Conservation (phyloP, 495 filamentous ascomycete genomes). For the Cercophora sp. region DNA sequence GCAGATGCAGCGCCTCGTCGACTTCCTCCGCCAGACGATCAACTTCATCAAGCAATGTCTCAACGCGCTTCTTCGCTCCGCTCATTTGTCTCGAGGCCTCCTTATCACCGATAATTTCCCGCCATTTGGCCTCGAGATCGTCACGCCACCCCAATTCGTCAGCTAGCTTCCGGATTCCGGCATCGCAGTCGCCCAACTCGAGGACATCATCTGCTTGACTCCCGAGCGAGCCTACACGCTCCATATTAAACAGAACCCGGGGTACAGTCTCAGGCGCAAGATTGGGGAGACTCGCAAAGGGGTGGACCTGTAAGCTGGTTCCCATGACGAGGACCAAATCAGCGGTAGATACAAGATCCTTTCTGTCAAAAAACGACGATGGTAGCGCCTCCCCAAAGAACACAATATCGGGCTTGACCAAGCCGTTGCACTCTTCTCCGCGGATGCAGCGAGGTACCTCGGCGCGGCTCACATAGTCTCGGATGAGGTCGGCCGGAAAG, state of each 20-base stretch:
- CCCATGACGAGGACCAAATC: slow-evolving; percentile 90
- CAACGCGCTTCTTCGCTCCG: slow-evolving; percentile 21
- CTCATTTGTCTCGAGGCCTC: slow-evolving; percentile 40
- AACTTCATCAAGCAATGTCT: slow-evolving; percentile 29
- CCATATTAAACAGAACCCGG: slow-evolving; percentile 81
- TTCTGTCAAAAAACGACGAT: slow-evolving; percentile 59
- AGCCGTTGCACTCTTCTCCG: slow-evolving; percentile 57
- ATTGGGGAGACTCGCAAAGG: slow-evolving; percentile 77
- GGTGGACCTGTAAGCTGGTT: slow-evolving; percentile 82
- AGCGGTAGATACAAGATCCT: slow-evolving; percentile 52
- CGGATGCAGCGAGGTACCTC: slow-evolving; percentile 63
- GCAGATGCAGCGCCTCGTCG: slow-evolving; percentile 34
- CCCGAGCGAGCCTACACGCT: slow-evolving; percentile 79
- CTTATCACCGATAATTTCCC: slow-evolving; percentile 35
- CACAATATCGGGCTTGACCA: slow-evolving; percentile 96
- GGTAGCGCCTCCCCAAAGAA: slow-evolving; percentile 86
- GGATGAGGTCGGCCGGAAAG: slow-evolving; percentile 72
- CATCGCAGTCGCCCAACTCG: slow-evolving; percentile 59
- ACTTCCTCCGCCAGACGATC: slow-evolving; percentile 34
- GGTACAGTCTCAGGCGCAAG: slow-evolving; percentile 59
- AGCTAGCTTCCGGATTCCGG: slow-evolving; percentile 77
- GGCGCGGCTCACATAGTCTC: slow-evolving; percentile 54
- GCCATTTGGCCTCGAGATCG: slow-evolving; percentile 63
- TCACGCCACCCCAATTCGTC: slow-evolving; percentile 78
- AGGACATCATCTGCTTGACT: slow-evolving; percentile 42